Evolutionary conservation across 768 basidiomycete species (phyloP).

Genomic region (Lactarius akahatsu): DNA sequence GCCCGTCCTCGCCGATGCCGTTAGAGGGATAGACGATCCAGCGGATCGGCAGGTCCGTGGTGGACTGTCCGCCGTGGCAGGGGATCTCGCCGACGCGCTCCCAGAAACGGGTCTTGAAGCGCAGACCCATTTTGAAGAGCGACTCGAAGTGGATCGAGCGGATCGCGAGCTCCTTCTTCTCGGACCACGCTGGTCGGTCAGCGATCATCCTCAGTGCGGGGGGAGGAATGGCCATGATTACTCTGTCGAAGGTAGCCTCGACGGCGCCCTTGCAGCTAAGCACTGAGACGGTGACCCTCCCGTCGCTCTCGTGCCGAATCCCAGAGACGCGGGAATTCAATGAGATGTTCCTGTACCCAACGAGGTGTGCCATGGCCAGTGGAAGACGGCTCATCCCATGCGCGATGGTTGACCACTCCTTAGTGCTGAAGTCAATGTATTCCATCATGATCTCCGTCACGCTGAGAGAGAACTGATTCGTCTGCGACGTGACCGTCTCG

Average conservation of each 20-base stretch:
- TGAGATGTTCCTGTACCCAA: slow-evolving; percentile 31
- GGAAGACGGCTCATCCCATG: slow-evolving; percentile 32
- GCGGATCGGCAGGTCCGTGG: slow-evolving; percentile 29
- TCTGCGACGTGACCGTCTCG: slow-evolving; percentile 32
- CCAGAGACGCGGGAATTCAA: slow-evolving; percentile 29
- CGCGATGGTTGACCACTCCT: slow-evolving; percentile 30
- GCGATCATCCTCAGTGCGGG: slow-evolving; percentile 32
- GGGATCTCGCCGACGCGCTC: slow-evolving; percentile 18
- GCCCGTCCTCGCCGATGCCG: slow-evolving; percentile 29
- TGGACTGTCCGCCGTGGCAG: slow-evolving; percentile 27
- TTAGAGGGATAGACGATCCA: slow-evolving; percentile 29
- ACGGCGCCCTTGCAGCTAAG: slow-evolving; percentile 1
- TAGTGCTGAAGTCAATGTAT: slow-evolving; percentile 31
- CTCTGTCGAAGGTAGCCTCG: slow-evolving; percentile 29
- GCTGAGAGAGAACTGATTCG: slow-evolving; percentile 33
- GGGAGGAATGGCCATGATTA: slow-evolving; percentile 32
- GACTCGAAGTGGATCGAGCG: slow-evolving; percentile 33
- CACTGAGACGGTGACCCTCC: slow-evolving; percentile 22
- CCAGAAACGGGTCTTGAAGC: slow-evolving; percentile 32
- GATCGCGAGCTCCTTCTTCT: slow-evolving; percentile 30
- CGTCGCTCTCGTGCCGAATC: slow-evolving; percentile 22
- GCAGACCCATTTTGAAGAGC: slow-evolving; percentile 32
- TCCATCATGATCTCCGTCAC: slow-evolving; percentile 33
- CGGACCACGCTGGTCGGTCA: slow-evolving; percentile 30
- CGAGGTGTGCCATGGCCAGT: slow-evolving; percentile 29